Evolutionary conservation across 768 basidiomycete genomes (phyloP).

Genomic region (Phlegmacium glaucopus): DNA sequence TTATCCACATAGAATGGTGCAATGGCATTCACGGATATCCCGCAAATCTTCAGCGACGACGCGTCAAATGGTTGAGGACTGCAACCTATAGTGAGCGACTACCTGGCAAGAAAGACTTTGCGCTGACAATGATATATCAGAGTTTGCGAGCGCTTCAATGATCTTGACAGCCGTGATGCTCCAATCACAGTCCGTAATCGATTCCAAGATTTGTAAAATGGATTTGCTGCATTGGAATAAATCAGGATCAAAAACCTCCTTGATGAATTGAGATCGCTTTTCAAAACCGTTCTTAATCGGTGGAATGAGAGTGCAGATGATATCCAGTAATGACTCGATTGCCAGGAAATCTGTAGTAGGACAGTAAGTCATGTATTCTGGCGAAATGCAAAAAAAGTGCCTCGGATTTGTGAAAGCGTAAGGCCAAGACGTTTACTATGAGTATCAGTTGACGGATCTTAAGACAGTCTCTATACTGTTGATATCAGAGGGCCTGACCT

Average conservation of each 20-base stretch:
- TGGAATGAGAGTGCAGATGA: conserved; percentile 56
- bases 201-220: conserved; percentile 39
- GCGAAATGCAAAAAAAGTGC: conserved; percentile 22
- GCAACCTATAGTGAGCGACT: neutral
- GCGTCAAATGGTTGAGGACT: conserved; percentile 63
- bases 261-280: conserved; percentile 45
- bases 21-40: conserved; percentile 25
- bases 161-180: conserved; percentile 47
- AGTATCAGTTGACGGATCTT: neutral
- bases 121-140: conserved; percentile 47
- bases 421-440: conserved; percentile 44
- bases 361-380: neutral
- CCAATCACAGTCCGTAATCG: conserved; percentile 46
- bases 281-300: conserved; percentile 31
- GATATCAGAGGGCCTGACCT: conserved; percentile 33
- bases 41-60: conserved; percentile 35
- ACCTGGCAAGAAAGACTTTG: neutral
- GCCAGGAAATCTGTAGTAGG: conserved; percentile 45
- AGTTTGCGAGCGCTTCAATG: conserved; percentile 41
- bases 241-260: conserved; percentile 44
- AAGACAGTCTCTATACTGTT: neutral
- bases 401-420: conserved; percentile 44
- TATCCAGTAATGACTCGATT: conserved; percentile 51
- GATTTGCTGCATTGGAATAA: conserved; percentile 33
- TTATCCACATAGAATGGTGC: conserved; percentile 53